Evolutionary conservation across 2,329 filamentous ascomycete species (phyloP), one percentile per base, ranked within the genome.

Genomic region (Pyricularia sp.): DNA sequence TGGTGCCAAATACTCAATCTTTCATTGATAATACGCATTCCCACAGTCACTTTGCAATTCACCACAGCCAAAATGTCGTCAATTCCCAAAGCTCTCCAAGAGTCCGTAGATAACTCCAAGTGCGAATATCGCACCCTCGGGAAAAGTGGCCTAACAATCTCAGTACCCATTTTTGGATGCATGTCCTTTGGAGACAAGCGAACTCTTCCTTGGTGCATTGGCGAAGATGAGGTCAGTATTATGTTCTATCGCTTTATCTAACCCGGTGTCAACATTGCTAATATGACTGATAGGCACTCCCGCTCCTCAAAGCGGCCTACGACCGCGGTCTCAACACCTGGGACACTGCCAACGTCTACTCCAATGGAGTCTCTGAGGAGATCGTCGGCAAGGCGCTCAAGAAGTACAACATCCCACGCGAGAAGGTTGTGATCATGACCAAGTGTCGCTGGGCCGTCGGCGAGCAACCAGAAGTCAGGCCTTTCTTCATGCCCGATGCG

Each of bases 101-200:
- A 73, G 64, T 77, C 77, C 6, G 22, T 80, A 10, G 76, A 78
- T 55, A 69, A 68, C 62, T 75, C 77, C 66, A 81, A 81, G 68
- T 75, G 73, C 66, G 78, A 81, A 65, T 82, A 82, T 70, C 76
- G 78, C 69, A 76, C 78, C 65, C 77, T 89, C 10, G 86, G 87
- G 40, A 82, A 80, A 66, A 84, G 80, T 63, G 86, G 87, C 35
- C 81, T 89, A 16, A 81, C 81, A 64, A 78, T 88, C 59, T 88
- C 85, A 0, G 80, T 83, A 62, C 82, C 87, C 55, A 85, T 89
- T 65, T 77, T 89, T 53, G 87, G 87, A 0, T 80, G 81, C 66
- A 88, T 88, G 86, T 82, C 78, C 70, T 83, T 86, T 66, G 86
- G 86, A 26, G 76, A 79, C 66, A 72, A 76, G 0, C 73, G 79